Evolutionary conservation across 176 grass and related monocot genomes (phyloP), one percentile per base, ranked within the genome.

Genomic region (Zea luxurians): DNA sequence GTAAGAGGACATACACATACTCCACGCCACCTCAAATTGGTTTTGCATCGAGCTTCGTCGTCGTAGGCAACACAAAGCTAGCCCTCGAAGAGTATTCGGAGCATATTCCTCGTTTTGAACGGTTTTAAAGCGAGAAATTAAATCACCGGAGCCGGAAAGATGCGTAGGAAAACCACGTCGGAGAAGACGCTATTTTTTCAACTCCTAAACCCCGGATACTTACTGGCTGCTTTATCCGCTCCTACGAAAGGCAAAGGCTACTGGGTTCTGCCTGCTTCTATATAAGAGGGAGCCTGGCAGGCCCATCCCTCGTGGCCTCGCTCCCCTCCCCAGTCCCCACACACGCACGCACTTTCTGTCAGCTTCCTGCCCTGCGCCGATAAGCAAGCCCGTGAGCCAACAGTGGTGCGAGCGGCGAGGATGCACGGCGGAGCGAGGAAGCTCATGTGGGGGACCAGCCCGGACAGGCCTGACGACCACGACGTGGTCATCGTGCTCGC

Each of bases 401-500:
- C 54, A 18, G 54, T 18, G 54, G 82, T 64, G 10, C 16, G 47
- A 37, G 13, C 66, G 38, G 13, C 4, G 10, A 64, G 3, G 74
- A 75, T 75, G 71, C 57, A 79, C 8, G 6, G 7, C 77, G 38
- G 40, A 77, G 77, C 87, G 13, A 78, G 83, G 73, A 67, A 71
- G 85, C 63, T 90, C 7, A 83, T 86, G 17, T 21, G 49, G 70
- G 44, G 59, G 10, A 37, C 36, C 0, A 50, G 46, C 12, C 6
- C 46, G n/a, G 35, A 50, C 71, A 65, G 7, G 52, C 64, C 71
- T 2, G 38, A 75, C 57, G 85, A 93, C 70, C 27, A 53, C 73
- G 88, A 93, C 69, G 83, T 93, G 63, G n/a, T 88, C 35, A 42
- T 88, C 78, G 75, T 93, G 74, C 88, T 93, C 27, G 88, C 91